A percentile compares a stretch with the other conserved stretches of the same genome.
Conservation (phyloP, 2,329 filamentous ascomycete species). For the Myriosclerotinia duriaeana region DNA sequence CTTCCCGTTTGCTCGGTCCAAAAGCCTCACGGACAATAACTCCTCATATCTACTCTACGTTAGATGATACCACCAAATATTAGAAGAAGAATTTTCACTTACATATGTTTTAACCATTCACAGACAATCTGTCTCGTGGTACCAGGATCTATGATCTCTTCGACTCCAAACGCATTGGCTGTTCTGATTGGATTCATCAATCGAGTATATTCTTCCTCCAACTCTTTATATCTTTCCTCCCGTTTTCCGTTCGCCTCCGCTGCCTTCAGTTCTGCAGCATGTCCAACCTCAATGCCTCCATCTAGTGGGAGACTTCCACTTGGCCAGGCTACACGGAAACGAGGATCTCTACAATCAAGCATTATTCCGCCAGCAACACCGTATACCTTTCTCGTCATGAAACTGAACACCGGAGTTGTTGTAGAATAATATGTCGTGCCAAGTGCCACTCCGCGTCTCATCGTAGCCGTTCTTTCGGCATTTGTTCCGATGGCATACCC, state of each 20-base stretch:
- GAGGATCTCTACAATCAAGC: conserved; percentile 60
- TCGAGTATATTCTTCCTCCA: conserved; percentile 59
- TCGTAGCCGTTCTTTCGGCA: conserved; percentile 61
- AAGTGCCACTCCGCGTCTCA: conserved; percentile 62
- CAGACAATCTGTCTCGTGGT: conserved; percentile 55
- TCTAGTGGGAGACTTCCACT: conserved; percentile 60
- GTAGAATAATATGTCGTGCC: conserved; percentile 62
- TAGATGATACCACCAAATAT: neutral
- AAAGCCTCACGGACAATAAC: conserved; percentile 33
- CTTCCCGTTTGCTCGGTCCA: conserved; percentile 44
- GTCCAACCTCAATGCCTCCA: conserved; percentile 64
- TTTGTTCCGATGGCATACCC: conserved; percentile 64
- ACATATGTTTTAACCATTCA: conserved; percentile 57
- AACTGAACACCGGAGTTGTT: conserved; percentile 61
- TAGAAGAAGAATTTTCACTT: conserved; percentile 18
- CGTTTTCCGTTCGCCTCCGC: conserved; percentile 51
- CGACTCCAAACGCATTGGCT: conserved; percentile 61
- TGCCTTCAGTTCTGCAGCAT: conserved; percentile 58
- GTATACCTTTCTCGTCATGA: conserved; percentile 60
- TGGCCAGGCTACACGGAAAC: conserved; percentile 63
- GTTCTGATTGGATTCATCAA: conserved; percentile 65
- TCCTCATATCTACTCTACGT: conserved; percentile 31
- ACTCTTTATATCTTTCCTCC: conserved; percentile 52
- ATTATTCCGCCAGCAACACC: conserved; percentile 65
- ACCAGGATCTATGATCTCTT: conserved; percentile 65